These are phyloP conservation scores for Daldinia bambusicola DNA, from an alignment of 495 filamentous ascomycete species.

Conservation along the genomic window DNA sequence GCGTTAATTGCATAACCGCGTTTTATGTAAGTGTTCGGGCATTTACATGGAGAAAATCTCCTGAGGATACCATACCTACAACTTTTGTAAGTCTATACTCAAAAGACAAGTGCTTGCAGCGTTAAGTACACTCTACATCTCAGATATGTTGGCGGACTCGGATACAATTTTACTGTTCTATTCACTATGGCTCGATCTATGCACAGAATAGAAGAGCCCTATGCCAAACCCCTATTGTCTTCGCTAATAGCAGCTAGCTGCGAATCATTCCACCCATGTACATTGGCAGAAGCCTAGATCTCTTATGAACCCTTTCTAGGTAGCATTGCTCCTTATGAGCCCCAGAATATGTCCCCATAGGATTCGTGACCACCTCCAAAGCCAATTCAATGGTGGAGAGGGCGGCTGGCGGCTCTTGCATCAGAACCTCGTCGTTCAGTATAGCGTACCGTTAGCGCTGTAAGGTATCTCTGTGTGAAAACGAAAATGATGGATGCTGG, in stretches of 20 bases:
- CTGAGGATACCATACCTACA: not conserved
- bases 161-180: not conserved
- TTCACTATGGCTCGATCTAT: not conserved
- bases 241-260: not conserved
- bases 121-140: no score
- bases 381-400: not conserved
- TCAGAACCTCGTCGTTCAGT: not conserved
- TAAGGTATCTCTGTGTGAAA: not conserved
- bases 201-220: not conserved
- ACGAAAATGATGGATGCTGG: not conserved
- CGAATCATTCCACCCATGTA: not conserved
- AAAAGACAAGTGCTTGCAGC: no score
- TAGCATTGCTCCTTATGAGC: not conserved
- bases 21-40: not conserved
- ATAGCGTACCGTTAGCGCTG: not conserved
- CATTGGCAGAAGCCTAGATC: not conserved
- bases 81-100: not conserved
- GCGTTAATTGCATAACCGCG: constrained; percentile 24
- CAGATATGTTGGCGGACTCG: not conserved
- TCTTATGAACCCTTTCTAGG: not conserved
- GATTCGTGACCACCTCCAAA: not conserved
- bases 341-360: not conserved
- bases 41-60: not conserved
- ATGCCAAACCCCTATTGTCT: not conserved
- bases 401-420: not conserved